Percentiles rank a stretch among this genome's conserved stretches.
Conservation (phyloP, 352 stramenopile species). For the Phytophthora capsici region DNA sequence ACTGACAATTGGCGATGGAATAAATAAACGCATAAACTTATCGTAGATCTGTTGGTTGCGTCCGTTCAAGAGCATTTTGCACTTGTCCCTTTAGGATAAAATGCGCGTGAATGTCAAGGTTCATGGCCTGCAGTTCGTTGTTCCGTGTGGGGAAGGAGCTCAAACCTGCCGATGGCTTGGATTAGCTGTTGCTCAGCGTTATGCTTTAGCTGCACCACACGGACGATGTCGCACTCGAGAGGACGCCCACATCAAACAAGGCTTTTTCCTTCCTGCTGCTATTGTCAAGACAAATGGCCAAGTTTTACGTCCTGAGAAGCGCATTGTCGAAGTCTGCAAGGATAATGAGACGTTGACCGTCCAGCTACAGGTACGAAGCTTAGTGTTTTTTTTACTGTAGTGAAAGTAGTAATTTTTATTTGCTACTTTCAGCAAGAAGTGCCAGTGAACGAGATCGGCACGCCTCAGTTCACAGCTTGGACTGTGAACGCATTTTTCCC, state of each 20-base stretch:
- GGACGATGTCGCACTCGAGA: slow-evolving; percentile 77
- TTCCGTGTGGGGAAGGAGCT: slow-evolving; percentile 80
- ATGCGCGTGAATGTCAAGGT: slow-evolving; percentile 79
- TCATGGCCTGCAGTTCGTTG: slow-evolving; percentile 68
- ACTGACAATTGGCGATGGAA: slow-evolving; percentile 7
- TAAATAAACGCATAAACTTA: slow-evolving; percentile 27
- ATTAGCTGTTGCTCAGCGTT: slow-evolving; percentile 77
- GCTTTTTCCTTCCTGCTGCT: slow-evolving; percentile 78
- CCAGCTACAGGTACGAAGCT: slow-evolving; percentile 58
- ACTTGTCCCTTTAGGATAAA: background rate
- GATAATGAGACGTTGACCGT: slow-evolving; percentile 77
- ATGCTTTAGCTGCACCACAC: slow-evolving; percentile 67
- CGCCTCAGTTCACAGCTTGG: slow-evolving; percentile 72
- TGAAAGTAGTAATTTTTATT: no score
- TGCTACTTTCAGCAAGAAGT: slow-evolving; percentile 81
- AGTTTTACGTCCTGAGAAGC: slow-evolving; percentile 53
- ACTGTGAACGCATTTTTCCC: slow-evolving; percentile 64
- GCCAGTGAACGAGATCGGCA: slow-evolving; percentile 81
- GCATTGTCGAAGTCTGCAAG: slow-evolving; percentile 69
- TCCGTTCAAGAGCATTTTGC: slow-evolving; percentile 10
- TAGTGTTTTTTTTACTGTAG: no score
- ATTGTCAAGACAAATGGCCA: slow-evolving; percentile 58
- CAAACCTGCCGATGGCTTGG: slow-evolving; percentile 89
- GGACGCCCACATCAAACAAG: slow-evolving; percentile 74
- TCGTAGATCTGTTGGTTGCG: slow-evolving; percentile 15